Evolutionary conservation across 2,329 filamentous ascomycete species (phyloP).

Genomic region (Intubia oerlemansii): DNA sequence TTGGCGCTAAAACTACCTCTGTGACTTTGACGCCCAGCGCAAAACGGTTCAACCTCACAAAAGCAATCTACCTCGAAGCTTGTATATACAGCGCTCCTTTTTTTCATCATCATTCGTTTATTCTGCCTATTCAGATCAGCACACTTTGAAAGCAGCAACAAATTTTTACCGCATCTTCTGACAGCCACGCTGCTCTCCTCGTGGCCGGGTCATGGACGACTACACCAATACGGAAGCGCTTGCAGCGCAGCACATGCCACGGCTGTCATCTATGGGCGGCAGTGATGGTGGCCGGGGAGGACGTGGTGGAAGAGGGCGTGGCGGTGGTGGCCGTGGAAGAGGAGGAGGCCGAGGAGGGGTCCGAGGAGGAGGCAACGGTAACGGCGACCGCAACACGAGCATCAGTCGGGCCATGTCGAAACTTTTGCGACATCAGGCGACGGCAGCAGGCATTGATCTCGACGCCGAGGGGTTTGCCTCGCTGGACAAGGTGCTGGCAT

Average conservation of each 20-base stretch:
- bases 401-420: slow-evolving; percentile 32
- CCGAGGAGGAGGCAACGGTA: slow-evolving; percentile 13
- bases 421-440: slow-evolving; percentile 34
- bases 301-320: neutral
- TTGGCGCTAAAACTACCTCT: no score
- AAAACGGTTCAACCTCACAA: no score
- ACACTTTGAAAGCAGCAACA: no score
- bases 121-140: no score
- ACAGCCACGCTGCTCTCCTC: no score
- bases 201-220: no score
- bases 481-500: slow-evolving; percentile 33
- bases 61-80: no score
- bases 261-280: neutral
- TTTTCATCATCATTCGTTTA: no score
- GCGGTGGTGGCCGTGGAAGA: neutral
- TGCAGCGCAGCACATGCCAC: neutral
- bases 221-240: no score
- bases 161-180: no score
- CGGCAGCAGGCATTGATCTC: slow-evolving; percentile 31
- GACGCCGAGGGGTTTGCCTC: slow-evolving; percentile 38
- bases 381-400: slow-evolving; percentile 20
- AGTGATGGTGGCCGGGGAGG: neutral
- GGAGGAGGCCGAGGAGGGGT: neutral
- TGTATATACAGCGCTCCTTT: no score
- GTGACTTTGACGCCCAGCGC: no score